Conservation (phyloP, 345 rosid genomes). For the Citrus sp. region DNA sequence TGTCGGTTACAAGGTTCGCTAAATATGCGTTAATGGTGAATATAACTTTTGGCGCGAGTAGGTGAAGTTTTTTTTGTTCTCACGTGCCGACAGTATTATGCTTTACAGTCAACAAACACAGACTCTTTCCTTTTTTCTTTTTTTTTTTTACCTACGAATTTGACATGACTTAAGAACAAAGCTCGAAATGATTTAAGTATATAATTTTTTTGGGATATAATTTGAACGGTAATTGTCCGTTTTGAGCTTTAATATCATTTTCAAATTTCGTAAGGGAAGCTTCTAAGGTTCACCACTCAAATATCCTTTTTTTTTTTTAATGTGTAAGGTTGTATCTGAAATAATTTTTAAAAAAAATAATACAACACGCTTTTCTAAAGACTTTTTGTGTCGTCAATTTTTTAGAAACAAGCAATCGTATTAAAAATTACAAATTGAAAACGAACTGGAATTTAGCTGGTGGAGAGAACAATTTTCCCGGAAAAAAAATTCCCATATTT, state of each 20-base stretch:
- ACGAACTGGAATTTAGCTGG: neutral
- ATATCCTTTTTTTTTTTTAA: no score
- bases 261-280: no score
- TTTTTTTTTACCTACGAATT: neutral
- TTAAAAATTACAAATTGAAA: neutral
- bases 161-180: neutral
- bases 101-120: neutral
- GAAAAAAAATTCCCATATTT: neutral
- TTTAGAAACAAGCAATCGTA: neutral
- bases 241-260: no score
- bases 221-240: no score
- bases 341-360: neutral
- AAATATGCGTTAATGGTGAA: constrained; percentile 2
- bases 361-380: neutral
- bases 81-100: constrained; percentile 21
- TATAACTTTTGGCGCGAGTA: constrained; percentile 15
- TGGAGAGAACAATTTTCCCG: neutral
- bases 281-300: neutral
- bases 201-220: no score
- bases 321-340: neutral
- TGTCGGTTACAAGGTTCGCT: constrained; percentile 2
- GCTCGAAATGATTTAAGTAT: no score
- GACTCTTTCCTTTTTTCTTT: no score
- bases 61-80: constrained; percentile 21
- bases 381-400: neutral